Evolutionary conservation across 768 basidiomycete genomes (phyloP), one percentile per base, ranked within the genome.

Genomic region (Antrodiella citrinella): DNA sequence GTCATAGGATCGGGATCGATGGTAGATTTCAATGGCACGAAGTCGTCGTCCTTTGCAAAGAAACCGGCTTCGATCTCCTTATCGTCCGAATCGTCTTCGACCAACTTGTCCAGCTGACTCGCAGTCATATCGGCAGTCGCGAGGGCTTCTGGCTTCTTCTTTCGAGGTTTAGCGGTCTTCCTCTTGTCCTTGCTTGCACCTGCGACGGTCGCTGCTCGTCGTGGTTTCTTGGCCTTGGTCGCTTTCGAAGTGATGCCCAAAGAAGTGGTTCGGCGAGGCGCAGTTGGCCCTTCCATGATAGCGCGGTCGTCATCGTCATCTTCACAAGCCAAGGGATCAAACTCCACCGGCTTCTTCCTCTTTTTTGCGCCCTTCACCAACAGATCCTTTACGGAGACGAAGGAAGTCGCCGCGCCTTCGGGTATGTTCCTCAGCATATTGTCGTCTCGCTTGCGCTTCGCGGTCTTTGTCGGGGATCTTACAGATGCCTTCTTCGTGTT

Each of bases 371-470:
- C 69, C 55, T 81, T 87, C 51, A 72, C 69, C 19, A 87, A 54
- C 47, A 90, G 67, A 20, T 84, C 74, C 1, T 75, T 75, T 10
- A 82, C 90, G 26, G 72, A 75, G 18, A 91, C 78, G 62, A 93
- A 93, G 1, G 82, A 82, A 2, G 72, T 77, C 54, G 71, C 73
- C 3, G 88, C 87, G n/a, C 82, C 82, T 10, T 65, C 63, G 26
- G 90, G 91, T 22, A 91, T 81, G 59, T 91, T 90, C 53, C 85
- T 73, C 51, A 64, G 67, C 12, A 80, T 62, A 52, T 87, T 79
- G 48, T 82, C 80, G 57, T 86, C 80, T 26, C 86, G 72, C 61
- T 86, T 90, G 43, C 84, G 77, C 62, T 88, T 90, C 53, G 70
- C 73, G 18, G 65, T 50, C 52, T 53, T 60, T 51, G 65, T 67